A percentile compares a stretch with the other conserved stretches of the same genome.
phyloP scores from a whole-genome alignment of 306 rosid species.

The Phaseolus lunatus region DNA sequence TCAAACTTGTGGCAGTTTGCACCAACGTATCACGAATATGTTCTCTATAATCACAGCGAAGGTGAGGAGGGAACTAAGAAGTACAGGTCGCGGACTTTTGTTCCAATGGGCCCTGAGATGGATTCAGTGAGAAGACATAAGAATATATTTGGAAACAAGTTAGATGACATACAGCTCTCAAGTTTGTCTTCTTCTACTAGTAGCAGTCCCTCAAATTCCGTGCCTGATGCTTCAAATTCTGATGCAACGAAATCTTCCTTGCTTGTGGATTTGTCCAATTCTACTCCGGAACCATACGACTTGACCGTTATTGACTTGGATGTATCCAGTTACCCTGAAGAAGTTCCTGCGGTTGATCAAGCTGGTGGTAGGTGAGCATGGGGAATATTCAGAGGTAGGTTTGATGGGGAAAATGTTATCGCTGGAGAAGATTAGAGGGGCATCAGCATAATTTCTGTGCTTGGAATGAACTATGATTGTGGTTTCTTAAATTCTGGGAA shows the following conservation, averaged over 20 bases:
- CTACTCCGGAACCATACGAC: slow-evolving; percentile 67
- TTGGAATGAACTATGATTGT: slow-evolving; percentile 46
- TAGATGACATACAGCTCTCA: slow-evolving; percentile 87
- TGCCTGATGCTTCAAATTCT: slow-evolving; percentile 49
- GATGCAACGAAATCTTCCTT: slow-evolving; percentile 74
- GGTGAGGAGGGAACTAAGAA: slow-evolving; percentile 88
- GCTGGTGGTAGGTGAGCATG: slow-evolving; percentile 53
- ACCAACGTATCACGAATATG: slow-evolving; percentile 98
- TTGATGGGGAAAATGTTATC: slow-evolving; percentile 43
- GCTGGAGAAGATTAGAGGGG: slow-evolving; percentile 34
- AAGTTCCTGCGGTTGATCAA: slow-evolving; percentile 80
- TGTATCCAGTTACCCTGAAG: slow-evolving; percentile 70
- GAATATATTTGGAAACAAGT: slow-evolving; percentile 69
- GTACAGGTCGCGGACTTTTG: slow-evolving; percentile 95
- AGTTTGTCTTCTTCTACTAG: slow-evolving; percentile 67
- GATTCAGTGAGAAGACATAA: slow-evolving; percentile 84
- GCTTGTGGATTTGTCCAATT: slow-evolving; percentile 75
- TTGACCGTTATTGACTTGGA: slow-evolving; percentile 90
- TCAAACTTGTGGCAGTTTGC: slow-evolving; percentile 75
- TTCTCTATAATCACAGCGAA: slow-evolving; percentile 90
- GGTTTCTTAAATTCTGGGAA: slow-evolving; percentile 43
- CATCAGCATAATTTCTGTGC: slow-evolving; percentile 38
- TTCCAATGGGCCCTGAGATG: slow-evolving; percentile 98
- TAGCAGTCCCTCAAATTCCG: slow-evolving; percentile 57
- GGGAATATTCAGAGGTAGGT: slow-evolving; percentile 37